Evolutionary conservation across 257 asterid genomes (phyloP).

Genomic region (Ilex asprella): DNA sequence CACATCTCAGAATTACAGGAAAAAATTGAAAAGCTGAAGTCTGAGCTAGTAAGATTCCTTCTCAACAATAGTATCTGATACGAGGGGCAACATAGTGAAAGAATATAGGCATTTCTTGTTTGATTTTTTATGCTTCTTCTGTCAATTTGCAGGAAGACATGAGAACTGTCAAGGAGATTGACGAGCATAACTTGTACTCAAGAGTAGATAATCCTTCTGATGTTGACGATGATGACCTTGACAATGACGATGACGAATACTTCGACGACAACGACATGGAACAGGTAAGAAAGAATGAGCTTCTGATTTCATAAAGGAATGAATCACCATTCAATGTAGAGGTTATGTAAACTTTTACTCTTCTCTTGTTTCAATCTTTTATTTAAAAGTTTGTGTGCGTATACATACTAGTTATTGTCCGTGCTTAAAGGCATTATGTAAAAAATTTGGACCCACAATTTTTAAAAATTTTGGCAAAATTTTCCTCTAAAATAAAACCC

Average conservation of each 20-base stretch:
- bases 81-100: background rate
- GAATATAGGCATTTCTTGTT: background rate
- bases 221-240: constrained; percentile 16
- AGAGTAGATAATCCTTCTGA: constrained; percentile 29
- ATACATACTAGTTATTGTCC: no score
- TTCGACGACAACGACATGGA: no score
- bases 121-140: constrained; percentile 8
- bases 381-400: no score
- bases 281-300: no score
- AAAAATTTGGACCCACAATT: no score
- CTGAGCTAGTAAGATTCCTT: constrained; percentile 45
- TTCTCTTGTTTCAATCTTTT: no score
- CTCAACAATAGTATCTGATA: background rate
- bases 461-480: no score
- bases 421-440: no score
- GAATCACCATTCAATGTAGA: no score
- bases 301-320: no score
- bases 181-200: constrained; percentile 25
- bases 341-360: no score
- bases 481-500: no score
- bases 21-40: constrained; percentile 51
- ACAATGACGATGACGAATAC: constrained; percentile 9
- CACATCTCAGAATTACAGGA: constrained; percentile 63
- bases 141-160: constrained; percentile 45
- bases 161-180: constrained; percentile 32